phyloP scores from a whole-genome alignment of 202 grass and related monocot species.

The Bolboschoenoplectus hybrid region DNA sequence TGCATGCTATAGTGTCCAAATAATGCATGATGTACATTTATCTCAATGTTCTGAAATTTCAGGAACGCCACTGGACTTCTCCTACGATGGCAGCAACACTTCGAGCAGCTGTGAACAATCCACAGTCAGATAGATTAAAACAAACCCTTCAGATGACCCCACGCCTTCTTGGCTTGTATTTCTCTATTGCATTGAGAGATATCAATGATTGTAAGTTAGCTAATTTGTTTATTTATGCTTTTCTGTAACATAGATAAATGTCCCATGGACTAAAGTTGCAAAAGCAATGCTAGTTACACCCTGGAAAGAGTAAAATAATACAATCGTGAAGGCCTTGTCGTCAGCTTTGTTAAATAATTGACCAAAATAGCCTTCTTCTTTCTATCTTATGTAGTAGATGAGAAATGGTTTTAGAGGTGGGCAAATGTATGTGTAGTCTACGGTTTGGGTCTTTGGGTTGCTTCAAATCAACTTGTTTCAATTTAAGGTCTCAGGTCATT shows the following conservation, averaged over 20 bases:
- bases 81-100: conserved; percentile 77
- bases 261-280: neutral
- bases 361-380: neutral
- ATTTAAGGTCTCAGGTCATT: neutral
- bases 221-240: conserved; percentile 17
- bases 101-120: conserved; percentile 62
- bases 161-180: conserved; percentile 73
- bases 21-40: conserved; percentile 6
- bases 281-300: conserved; percentile 8
- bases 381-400: conserved; percentile 1
- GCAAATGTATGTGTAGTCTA: neutral
- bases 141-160: conserved; percentile 77
- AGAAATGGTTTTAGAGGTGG: conserved; percentile 4
- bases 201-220: conserved; percentile 65
- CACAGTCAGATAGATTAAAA: conserved; percentile 74
- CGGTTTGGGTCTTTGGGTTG: neutral
- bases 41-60: conserved; percentile 18
- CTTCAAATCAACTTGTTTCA: neutral
- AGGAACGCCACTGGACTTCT: conserved; percentile 94
- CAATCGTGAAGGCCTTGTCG: neutral
- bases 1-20: neutral
- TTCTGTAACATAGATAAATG: neutral
- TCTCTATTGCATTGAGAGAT: conserved; percentile 60
- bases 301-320: neutral
- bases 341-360: neutral